A percentile compares a stretch with the other conserved stretches of the same genome.
phyloP scores from a whole-genome alignment of 805 yeast genomes.

The Hanseniaspora clermontiae region DNA sequence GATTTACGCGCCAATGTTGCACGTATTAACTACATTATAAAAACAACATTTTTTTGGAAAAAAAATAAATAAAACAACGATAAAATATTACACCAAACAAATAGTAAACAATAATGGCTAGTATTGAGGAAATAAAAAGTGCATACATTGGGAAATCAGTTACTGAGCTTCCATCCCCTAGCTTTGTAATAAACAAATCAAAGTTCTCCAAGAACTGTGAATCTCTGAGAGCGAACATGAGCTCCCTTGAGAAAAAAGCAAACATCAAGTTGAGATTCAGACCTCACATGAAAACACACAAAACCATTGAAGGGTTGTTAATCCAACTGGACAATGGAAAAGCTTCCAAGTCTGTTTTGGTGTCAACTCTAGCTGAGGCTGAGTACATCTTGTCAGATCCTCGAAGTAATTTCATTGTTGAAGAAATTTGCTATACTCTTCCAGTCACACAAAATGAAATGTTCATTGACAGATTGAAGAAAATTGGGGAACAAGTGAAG shows the following conservation, averaged over 20 bases:
- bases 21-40: no score
- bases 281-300: constrained; percentile 68
- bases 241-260: constrained; percentile 25
- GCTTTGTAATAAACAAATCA: constrained; percentile 32
- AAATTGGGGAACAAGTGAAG: constrained; percentile 30
- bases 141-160: constrained; percentile 15
- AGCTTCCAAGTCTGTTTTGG: constrained; percentile 40
- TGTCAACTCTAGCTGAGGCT: constrained; percentile 59
- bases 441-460: constrained; percentile 40
- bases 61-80: no score
- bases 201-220: constrained; percentile 34
- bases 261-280: constrained; percentile 33
- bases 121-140: background rate
- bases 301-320: constrained; percentile 46
- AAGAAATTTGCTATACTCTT: constrained; percentile 46
- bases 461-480: constrained; percentile 36
- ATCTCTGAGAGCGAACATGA: constrained; percentile 38
- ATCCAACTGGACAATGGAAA: constrained; percentile 33
- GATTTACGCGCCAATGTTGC: no score
- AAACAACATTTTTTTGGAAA: no score
- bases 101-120: background rate
- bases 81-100: no score
- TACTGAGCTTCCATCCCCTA: constrained; percentile 36
- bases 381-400: constrained; percentile 32
- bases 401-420: constrained; percentile 22